Conservation (phyloP, 768 basidiomycete genomes). For the Lactarius sp. region DNA sequence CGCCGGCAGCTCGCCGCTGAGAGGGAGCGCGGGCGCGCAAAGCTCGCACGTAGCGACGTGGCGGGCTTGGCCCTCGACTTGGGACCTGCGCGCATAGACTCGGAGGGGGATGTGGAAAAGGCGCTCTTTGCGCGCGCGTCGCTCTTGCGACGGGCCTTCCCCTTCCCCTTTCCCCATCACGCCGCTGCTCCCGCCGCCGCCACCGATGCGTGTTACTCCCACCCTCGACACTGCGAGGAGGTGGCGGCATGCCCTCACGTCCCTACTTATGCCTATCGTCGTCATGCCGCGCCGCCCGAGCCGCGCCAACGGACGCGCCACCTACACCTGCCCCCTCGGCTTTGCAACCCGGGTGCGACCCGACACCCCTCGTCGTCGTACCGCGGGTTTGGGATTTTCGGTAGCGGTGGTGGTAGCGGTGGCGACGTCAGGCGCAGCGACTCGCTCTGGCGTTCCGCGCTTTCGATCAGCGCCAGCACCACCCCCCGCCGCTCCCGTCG, state of each 20-base stretch:
- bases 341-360: background rate
- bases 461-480: background rate
- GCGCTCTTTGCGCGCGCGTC: slow-evolving; percentile 14
- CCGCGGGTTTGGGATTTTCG: too few species aligned
- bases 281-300: background rate
- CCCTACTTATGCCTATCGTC: background rate
- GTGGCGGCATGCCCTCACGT: background rate
- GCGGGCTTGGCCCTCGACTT: slow-evolving; percentile 4
- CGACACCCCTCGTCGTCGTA: background rate
- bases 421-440: background rate
- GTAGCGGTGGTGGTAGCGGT: background rate
- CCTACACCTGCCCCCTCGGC: background rate
- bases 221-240: too few species aligned
- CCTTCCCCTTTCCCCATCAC: background rate
- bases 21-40: slow-evolving; percentile 26
- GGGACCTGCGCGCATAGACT: background rate
- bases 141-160: background rate
- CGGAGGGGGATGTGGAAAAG: slow-evolving; percentile 18
- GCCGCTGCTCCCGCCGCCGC: too few species aligned
- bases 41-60: background rate
- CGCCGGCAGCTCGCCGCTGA: slow-evolving; percentile 28
- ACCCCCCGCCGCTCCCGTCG: background rate
- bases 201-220: background rate
- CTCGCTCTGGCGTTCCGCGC: slow-evolving; percentile 14
- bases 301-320: slow-evolving; percentile 11